Percentiles rank a stretch among this genome's conserved stretches.
Conservation (phyloP, 2,329 filamentous ascomycete species). For the Lachnellula subtilissima region DNA sequence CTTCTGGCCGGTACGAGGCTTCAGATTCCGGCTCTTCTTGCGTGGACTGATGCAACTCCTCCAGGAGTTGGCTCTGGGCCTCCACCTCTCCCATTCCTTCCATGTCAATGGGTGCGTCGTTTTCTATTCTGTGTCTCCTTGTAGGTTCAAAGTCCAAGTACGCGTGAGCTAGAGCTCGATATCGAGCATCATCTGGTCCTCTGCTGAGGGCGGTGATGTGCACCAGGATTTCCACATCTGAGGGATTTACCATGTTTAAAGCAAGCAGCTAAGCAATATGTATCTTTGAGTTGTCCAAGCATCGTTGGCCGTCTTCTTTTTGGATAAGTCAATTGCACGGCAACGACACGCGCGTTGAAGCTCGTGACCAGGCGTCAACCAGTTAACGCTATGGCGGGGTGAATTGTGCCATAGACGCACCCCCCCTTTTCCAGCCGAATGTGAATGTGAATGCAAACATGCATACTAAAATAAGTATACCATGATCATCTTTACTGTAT, state of each 20-base stretch:
- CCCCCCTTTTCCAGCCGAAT: too few relatives aligned
- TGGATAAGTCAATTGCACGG: too few relatives aligned
- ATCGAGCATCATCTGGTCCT: constrained; percentile 29
- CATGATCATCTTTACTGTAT: too few relatives aligned
- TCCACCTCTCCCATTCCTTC: constrained; percentile 38
- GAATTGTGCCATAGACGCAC: too few relatives aligned
- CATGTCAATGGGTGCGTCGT: neutral
- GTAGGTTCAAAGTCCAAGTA: constrained; percentile 28
- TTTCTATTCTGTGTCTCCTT: constrained; percentile 35
- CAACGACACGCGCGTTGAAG: too few relatives aligned
- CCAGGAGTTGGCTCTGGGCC: constrained; percentile 31
- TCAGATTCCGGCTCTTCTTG: constrained; percentile 20
- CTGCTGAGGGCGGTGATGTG: constrained; percentile 30
- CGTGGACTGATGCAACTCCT: constrained; percentile 13
- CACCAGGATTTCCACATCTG: constrained; percentile 31
- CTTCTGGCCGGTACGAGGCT: constrained; percentile 21
- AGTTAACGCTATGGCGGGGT: too few relatives aligned
- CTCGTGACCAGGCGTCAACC: too few relatives aligned
- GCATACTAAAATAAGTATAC: too few relatives aligned
- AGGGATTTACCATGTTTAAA: neutral
- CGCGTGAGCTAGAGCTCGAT: constrained; percentile 28
- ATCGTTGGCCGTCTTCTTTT: neutral
- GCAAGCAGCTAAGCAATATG: neutral
- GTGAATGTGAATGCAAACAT: too few relatives aligned
- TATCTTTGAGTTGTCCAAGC: neutral